Conservation (phyloP, 306 rosid genomes). For the Geum urbanum region DNA sequence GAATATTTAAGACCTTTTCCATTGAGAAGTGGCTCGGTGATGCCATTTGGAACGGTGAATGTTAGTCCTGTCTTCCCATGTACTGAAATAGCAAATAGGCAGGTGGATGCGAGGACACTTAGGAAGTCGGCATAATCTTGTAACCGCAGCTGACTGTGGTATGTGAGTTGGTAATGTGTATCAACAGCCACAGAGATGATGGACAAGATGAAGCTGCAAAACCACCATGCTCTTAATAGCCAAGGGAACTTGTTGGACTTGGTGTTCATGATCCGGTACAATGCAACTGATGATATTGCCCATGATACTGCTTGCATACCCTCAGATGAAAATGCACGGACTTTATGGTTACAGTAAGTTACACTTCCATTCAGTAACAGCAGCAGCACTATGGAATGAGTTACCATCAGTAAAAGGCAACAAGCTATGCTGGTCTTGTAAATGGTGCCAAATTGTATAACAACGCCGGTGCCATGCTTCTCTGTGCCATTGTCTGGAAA, state of each 20-base stretch:
- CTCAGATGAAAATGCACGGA: constrained; percentile 49
- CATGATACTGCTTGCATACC: constrained; percentile 47
- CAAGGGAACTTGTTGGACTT: constrained; percentile 50
- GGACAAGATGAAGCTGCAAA: constrained; percentile 52
- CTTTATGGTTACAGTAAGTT: constrained; percentile 41
- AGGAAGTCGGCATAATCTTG: constrained; percentile 54
- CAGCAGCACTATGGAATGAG: constrained; percentile 40
- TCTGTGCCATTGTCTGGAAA: constrained; percentile 28
- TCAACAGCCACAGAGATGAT: constrained; percentile 36
- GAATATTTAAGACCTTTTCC: constrained; percentile 34
- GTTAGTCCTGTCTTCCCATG: constrained; percentile 59
- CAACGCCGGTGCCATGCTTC: constrained; percentile 20
- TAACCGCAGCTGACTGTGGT: constrained; percentile 27
- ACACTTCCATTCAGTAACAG: constrained; percentile 40
- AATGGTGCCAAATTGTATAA: constrained; percentile 33
- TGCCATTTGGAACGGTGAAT: constrained; percentile 24
- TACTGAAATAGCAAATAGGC: constrained; percentile 51
- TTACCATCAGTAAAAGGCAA: constrained; percentile 38
- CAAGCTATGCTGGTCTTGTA: constrained; percentile 49
- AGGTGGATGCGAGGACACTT: constrained; percentile 50
- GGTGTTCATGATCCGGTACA: constrained; percentile 30
- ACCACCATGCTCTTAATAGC: constrained; percentile 84
- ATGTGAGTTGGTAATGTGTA: constrained; percentile 30
- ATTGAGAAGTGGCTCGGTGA: constrained; percentile 62
- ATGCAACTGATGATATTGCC: constrained; percentile 39